Conservation (phyloP, 305 asterid genomes). For the Fraxinus platypoda region DNA sequence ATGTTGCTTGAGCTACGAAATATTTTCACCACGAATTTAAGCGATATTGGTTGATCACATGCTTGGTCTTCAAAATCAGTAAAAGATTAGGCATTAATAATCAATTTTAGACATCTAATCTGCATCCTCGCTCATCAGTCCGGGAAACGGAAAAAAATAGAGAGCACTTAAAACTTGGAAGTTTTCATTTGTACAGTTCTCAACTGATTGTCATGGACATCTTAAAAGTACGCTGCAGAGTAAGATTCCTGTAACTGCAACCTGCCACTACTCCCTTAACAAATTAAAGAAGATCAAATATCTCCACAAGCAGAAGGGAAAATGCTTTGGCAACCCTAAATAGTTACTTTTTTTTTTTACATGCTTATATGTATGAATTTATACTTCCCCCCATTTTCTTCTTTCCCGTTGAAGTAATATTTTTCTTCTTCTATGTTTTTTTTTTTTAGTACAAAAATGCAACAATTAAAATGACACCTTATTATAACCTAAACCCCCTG, state of each 20-base stretch:
- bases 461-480: not conserved
- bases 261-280: not conserved
- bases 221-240: not conserved
- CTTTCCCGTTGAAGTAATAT: not conserved
- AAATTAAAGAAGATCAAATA: not conserved
- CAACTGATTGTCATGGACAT: not conserved
- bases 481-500: not conserved
- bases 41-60: not conserved
- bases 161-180: not conserved
- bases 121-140: constrained; percentile 15
- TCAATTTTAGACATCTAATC: constrained; percentile 3
- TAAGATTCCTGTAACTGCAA: not conserved
- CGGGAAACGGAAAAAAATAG: not conserved
- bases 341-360: not conserved
- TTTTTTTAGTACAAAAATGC: not conserved
- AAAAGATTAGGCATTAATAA: not conserved
- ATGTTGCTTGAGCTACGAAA: not conserved
- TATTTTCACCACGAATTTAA: not conserved
- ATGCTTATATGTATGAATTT: not conserved
- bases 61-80: not conserved
- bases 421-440: not conserved
- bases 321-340: not conserved
- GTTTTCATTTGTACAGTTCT: not conserved
- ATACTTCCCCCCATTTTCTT: not conserved
- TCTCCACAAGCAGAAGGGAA: constrained; percentile 2